Evolutionary conservation across 192 early-diverging fungal genomes (phyloP), one percentile per base, ranked within the genome.

Genomic region (Coemansia furcata): DNA sequence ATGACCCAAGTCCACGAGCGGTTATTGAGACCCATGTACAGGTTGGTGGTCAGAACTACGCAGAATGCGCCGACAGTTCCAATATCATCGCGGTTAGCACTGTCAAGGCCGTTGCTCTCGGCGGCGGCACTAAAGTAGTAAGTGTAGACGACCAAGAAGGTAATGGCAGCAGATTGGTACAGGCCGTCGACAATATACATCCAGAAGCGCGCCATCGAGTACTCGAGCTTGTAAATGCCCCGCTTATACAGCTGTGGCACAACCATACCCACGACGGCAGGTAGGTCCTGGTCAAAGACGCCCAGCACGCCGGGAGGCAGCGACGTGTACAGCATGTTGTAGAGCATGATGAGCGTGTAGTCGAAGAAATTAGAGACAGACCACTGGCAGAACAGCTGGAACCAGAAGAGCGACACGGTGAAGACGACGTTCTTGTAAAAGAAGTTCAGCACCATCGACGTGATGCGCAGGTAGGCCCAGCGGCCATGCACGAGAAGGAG

Each of bases 391-490:
- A 84, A 93, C 66, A 96, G 84, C 71, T 98, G 96, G 74, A 86
- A 98, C 92, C 92, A 95, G 71, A 96, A 94, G 62, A 95, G 87
- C 30, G 89, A 87, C 63, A 95, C 73, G 2, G 91, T 95, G 86
- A 91, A 97, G 19, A 96, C 89, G 54, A 97, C 82, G 72, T 94
- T 97, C 78, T 99, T 99, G 85, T 93, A 96, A 64, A 99, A 99
- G 71, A 96, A 97, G 66, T 88, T 92, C 62, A 95, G 81, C 58
- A 93, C 89, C 89, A 94, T 93, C 52, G 92, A 86, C n/a, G 92
- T 84, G 23, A 88, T 92, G 35, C 94, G 86, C 47, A 92, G 68
- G 61, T 94, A 95, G 1, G 90, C 93, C 95, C 95, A 98, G 15
- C 93, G 90, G 14, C 96, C 96, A 65, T 98, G 96, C 21, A 97